Base-by-base conservation (phyloP, 768 basidiomycete genomes). In the Leccinum ochraceum region DNA sequence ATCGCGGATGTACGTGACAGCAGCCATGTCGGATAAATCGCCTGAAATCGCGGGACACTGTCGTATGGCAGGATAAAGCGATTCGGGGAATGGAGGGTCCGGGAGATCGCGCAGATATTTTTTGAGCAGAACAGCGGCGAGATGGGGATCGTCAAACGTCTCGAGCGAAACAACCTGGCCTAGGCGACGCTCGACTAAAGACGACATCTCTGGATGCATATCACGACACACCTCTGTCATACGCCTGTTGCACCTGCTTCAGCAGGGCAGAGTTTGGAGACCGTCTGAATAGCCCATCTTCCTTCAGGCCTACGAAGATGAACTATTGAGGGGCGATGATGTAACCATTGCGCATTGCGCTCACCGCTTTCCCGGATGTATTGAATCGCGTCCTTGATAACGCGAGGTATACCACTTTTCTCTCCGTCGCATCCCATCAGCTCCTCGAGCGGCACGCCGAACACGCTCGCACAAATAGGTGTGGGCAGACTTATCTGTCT, bases 121-220 rank as follows among this genome's bases (percentile, higher is more conserved):
- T 78, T 95, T 94, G 57, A 95, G 75, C 37, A 95, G 79, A 1
- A 94, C 93, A 9, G 93, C 91, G 3, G 91, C 90, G 1, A 95
- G 80, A 72, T 91, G 82, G 6, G 90, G 87, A 66, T 94, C 92
- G 0, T 80, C 81, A 67, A 90, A 94, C 2, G 80, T 86, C n/a
- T 84, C 77, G 48, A 95, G 75, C 1, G 89, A 90, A 10, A 95
- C 88, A 1, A 93, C 86, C 62, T 92, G 84, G 13, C 90, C 89
- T 90, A 58, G 5, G 54, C 39, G 6, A 54, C 62, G 55, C 22
- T 66, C 32, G 37, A 26, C 30, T 57, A 46, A 57, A 58, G 46
- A 59, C 46, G 60, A 56, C 46, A 60, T 1, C 53, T 8, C 48
- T 3, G 13, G 10, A 53, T 14, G 24, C 8, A 39, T 3, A 60